Conservation (phyloP, 805 yeast genomes). For the Torulaspora indica region DNA sequence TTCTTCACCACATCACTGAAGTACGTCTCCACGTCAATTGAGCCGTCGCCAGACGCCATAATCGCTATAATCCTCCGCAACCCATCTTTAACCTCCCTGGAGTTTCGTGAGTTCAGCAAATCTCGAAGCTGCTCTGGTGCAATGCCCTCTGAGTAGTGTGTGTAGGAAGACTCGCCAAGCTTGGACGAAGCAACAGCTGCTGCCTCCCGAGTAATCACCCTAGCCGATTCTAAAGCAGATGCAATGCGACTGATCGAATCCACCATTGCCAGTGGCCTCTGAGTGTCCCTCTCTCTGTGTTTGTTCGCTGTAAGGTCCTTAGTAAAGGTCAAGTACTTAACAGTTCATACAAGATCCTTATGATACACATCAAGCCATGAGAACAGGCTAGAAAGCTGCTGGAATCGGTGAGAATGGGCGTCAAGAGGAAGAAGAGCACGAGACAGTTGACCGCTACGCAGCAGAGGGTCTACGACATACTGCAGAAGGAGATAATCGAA, state of each 20-base stretch:
- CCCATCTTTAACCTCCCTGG: constrained; percentile 58
- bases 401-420: constrained; percentile 4
- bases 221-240: constrained; percentile 73
- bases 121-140: constrained; percentile 63
- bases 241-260: constrained; percentile 59
- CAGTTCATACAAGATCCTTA: no score
- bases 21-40: constrained; percentile 41
- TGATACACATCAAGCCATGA: background rate
- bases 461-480: constrained; percentile 16
- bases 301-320: background rate
- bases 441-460: constrained; percentile 16
- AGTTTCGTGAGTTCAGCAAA: constrained; percentile 62
- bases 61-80: constrained; percentile 51
- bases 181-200: constrained; percentile 72
- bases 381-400: background rate
- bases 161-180: constrained; percentile 55
- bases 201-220: constrained; percentile 74
- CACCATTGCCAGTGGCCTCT: constrained; percentile 37
- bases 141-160: constrained; percentile 39
- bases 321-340: background rate
- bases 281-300: background rate
- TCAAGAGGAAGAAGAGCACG: constrained; percentile 9
- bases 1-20: constrained; percentile 90
- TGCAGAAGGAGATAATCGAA: constrained; percentile 19
- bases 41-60: constrained; percentile 40